These are phyloP conservation scores for Thielaviopsis euricoi DNA, from an alignment of 2,329 filamentous ascomycete species.

Conservation along the genomic window DNA sequence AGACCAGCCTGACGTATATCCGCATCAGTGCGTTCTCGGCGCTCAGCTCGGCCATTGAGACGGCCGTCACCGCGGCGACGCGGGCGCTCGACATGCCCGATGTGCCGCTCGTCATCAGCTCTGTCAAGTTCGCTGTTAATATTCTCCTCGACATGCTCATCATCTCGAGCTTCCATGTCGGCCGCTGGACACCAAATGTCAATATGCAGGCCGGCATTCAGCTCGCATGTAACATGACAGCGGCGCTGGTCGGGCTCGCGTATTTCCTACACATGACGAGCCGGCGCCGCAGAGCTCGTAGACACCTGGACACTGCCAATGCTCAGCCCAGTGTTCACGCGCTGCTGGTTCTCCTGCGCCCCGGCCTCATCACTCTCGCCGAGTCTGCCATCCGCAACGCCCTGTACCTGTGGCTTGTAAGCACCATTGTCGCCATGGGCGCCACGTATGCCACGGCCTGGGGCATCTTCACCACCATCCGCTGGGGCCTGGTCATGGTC, in stretches of 20 bases:
- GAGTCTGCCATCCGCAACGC: conserved; percentile 54
- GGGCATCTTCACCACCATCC: conserved; percentile 58
- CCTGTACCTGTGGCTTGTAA: conserved; percentile 55
- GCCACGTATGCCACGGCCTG: conserved; percentile 53
- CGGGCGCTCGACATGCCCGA: conserved; percentile 53
- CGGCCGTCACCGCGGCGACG: conserved; percentile 42
- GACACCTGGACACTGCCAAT: not conserved
- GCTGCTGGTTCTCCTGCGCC: conserved; percentile 34
- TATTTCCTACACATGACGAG: conserved; percentile 40
- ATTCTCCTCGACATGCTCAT: conserved; percentile 51
- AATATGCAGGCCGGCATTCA: conserved; percentile 49
- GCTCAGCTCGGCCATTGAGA: conserved; percentile 44
- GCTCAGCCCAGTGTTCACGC: conserved; percentile 24
- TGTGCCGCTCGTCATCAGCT: conserved; percentile 49
- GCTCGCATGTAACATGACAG: conserved; percentile 40
- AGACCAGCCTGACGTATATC: conserved; percentile 44
- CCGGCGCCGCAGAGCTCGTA: conserved; percentile 11
- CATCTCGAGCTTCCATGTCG: conserved; percentile 49
- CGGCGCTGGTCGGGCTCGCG: conserved; percentile 35
- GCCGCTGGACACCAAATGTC: conserved; percentile 34
- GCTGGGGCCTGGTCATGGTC: conserved; percentile 61
- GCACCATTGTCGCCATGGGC: conserved; percentile 45
- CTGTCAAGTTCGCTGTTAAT: conserved; percentile 46
- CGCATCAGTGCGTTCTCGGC: conserved; percentile 47
- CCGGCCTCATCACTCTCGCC: conserved; percentile 40